Evolutionary conservation across 2,329 filamentous ascomycete species (phyloP), one percentile per base, ranked within the genome.

Genomic region (Xylariaceae sp.): DNA sequence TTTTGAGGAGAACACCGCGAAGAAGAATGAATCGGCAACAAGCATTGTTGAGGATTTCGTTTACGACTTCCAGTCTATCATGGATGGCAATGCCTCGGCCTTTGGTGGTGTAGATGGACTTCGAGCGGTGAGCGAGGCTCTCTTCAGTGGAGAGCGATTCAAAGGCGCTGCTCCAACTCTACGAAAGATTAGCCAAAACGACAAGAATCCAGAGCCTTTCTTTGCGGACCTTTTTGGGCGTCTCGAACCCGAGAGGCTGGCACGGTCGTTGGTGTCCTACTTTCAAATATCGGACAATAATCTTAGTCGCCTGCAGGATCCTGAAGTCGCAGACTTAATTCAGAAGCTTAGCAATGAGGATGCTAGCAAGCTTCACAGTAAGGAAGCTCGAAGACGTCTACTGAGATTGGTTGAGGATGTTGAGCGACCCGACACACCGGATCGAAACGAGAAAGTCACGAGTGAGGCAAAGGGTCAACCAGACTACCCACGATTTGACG

Each of bases 1-100:
- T 32, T 57, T 27, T 34, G 8, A 53, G 27, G 59, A 60, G 35
- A 4, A 11, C 2, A 26, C 29, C 9, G n/a, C 27, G 4, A 60
- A 60, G 37, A 51, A 47, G 39, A 60, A 60, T 19, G 41, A 45
- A 2, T 55, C 56, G 2, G 59, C 54, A n/a, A 57, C 54, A 26
- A 46, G 8, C 9, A 41, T 35, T 34, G 39, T 57, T 12, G 41
- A 57, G 32, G 59, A 60, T 47, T 42, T 60, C 26, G 52, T 50
- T 29, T 51, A 32, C 5, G 26, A 57, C n/a, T 53, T 55, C 29
- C 43, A 48, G 29, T 43, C 46, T 37, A 59, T 60, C 26, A 43
- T 56, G 1, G 40, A 53, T 7, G 7, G 3, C 12, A 43, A 54
- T 5, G n/a, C 40, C 26, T 52, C 55, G 26, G 29, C 12, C 5